Conservation (phyloP, 306 rosid genomes). For the Rosa rugosa region DNA sequence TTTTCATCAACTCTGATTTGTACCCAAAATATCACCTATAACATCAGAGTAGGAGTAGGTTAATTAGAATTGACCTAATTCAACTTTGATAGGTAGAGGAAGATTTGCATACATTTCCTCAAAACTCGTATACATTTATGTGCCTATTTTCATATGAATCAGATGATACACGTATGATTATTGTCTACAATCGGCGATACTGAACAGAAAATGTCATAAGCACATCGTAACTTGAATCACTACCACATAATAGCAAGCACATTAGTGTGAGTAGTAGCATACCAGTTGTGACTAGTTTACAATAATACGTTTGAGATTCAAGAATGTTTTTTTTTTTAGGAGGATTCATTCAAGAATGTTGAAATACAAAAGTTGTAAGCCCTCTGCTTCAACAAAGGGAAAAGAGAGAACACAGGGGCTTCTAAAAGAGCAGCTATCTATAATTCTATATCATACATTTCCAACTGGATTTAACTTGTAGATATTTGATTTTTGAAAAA, state of each 20-base stretch:
- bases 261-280: background rate
- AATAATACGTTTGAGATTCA: background rate
- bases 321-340: background rate
- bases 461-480: background rate
- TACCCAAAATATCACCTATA: background rate
- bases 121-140: background rate
- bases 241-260: background rate
- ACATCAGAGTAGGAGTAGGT: background rate
- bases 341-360: background rate
- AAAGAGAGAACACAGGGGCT: background rate
- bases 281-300: background rate
- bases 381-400: background rate
- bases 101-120: background rate
- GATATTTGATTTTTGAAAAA: background rate
- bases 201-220: background rate
- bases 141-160: too few species aligned
- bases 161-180: too few species aligned
- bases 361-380: background rate
- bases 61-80: background rate
- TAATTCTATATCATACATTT: background rate
- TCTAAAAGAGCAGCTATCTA: background rate
- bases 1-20: background rate
- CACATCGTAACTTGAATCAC: background rate
- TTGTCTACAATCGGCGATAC: background rate
- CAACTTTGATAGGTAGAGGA: background rate